Evolutionary conservation across 208 protist species (phyloP).

Genomic region (Trypanosoma conorhini): DNA sequence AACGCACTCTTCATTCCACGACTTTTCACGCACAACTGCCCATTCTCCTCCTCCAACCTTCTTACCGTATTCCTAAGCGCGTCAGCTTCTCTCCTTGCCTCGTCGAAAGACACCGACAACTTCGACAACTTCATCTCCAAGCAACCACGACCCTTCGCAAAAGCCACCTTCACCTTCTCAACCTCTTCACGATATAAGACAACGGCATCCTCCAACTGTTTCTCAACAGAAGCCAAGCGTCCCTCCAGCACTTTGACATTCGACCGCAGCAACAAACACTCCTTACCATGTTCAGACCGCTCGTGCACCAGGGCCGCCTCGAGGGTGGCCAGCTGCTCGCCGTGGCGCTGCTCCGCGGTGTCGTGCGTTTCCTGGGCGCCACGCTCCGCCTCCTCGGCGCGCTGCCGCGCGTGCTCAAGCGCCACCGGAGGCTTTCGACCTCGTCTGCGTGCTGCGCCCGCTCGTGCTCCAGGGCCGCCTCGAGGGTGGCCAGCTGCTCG

Average conservation of each 20-base stretch:
- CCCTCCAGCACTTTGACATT: background rate
- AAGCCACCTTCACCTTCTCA: conserved; percentile 11
- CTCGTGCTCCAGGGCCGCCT: conserved; percentile 22
- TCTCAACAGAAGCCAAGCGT: background rate
- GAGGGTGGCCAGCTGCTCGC: conserved; percentile 17
- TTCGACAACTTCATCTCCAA: conserved; percentile 4
- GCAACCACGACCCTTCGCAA: conserved; percentile 24
- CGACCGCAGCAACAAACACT: background rate
- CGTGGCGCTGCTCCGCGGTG: conserved; percentile 25
- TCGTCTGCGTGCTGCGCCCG: background rate
- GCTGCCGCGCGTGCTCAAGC: conserved; percentile 11
- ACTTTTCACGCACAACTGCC: background rate
- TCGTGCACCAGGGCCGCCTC: conserved; percentile 21
- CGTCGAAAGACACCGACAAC: background rate
- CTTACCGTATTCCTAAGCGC: conserved; percentile 2
- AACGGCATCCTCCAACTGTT: background rate
- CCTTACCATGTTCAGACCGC: background rate
- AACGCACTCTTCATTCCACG: background rate
- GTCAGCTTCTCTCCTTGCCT: background rate
- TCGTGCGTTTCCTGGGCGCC: conserved; percentile 1
- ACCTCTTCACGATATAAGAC: conserved; percentile 9
- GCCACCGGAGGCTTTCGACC: conserved; percentile 11
- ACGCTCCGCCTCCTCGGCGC: conserved; percentile 11
- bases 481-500: conserved; percentile 16
- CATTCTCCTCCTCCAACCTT: background rate